These are phyloP conservation scores for Barnettozyma salicaria DNA, from an alignment of 805 yeast species.

Conservation along the genomic window DNA sequence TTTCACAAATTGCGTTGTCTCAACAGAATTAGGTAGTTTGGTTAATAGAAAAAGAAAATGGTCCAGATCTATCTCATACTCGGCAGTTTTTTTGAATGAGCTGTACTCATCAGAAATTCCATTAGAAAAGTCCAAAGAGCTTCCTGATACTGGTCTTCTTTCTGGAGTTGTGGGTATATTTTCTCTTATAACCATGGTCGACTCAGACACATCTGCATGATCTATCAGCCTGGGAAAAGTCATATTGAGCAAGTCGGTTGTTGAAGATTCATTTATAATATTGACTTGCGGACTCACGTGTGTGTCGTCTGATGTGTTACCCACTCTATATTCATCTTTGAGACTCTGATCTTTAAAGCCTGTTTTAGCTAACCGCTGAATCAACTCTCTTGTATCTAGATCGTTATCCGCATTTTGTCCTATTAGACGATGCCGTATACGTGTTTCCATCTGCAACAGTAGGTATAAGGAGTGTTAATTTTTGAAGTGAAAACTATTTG, in stretches of 20 bases:
- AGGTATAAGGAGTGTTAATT: not conserved
- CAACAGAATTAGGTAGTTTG: conserved; percentile 8
- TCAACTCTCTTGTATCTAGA: conserved; percentile 6
- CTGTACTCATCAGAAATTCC: not conserved
- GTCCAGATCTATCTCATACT: conserved; percentile 11
- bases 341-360: not conserved
- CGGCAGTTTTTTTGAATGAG: not conserved
- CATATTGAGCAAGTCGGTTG: conserved; percentile 8
- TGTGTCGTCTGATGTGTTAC: not conserved
- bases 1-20: conserved; percentile 16
- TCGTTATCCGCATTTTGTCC: not conserved
- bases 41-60: conserved; percentile 9
- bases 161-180: conserved; percentile 16
- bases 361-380: conserved; percentile 4
- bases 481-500: no score
- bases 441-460: not conserved
- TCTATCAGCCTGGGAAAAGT: conserved; percentile 1
- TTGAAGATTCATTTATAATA: conserved; percentile 2
- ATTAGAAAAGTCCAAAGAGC: conserved; percentile 17
- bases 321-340: not conserved
- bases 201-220: conserved; percentile 18
- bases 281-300: not conserved
- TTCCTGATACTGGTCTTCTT: conserved; percentile 21
- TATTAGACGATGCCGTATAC: conserved; percentile 7
- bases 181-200: conserved; percentile 17